A percentile compares a stretch with the other conserved stretches of the same genome.
Evolutionary conservation across 257 asterid species (phyloP).

Genomic region (Parsonsia alboflavescens): DNA sequence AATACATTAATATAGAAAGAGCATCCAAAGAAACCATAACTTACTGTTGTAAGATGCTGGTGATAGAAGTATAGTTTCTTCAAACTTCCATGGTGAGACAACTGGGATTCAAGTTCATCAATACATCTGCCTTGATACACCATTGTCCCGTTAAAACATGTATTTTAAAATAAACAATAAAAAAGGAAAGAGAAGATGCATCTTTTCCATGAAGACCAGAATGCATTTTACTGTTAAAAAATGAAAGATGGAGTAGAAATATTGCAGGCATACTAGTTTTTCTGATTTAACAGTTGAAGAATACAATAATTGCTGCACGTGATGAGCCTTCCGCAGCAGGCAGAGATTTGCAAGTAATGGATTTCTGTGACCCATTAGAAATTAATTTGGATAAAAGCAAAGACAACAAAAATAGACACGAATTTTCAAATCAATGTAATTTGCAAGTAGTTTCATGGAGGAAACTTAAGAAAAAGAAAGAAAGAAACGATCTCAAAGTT

Average conservation of each 20-base stretch:
- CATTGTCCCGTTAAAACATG: conserved; percentile 15
- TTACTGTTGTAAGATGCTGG: conserved; percentile 93
- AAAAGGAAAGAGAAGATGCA: neutral
- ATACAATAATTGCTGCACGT: neutral
- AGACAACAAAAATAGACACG: neutral
- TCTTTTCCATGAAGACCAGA: neutral
- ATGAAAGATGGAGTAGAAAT: neutral
- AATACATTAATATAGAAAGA: neutral
- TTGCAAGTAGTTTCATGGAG: neutral
- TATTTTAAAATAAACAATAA: neutral
- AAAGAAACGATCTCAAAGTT: too few relatives aligned
- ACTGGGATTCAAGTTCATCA: conserved; percentile 92
- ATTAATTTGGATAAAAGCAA: neutral
- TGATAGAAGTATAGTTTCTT: conserved; percentile 96
- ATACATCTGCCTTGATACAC: conserved; percentile 65
- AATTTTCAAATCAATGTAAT: neutral
- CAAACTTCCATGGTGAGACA: conserved; percentile 85
- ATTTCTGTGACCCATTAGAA: neutral
- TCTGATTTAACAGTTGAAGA: neutral
- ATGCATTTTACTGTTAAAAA: too few relatives aligned
- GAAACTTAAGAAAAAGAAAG: neutral
- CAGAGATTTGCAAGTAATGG: neutral
- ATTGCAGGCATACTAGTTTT: too few relatives aligned
- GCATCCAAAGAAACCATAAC: conserved; percentile 20
- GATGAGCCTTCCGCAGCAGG: neutral